These are phyloP conservation scores for Zelonia costaricensis DNA, from an alignment of 208 protist species.

Conservation along the genomic window DNA sequence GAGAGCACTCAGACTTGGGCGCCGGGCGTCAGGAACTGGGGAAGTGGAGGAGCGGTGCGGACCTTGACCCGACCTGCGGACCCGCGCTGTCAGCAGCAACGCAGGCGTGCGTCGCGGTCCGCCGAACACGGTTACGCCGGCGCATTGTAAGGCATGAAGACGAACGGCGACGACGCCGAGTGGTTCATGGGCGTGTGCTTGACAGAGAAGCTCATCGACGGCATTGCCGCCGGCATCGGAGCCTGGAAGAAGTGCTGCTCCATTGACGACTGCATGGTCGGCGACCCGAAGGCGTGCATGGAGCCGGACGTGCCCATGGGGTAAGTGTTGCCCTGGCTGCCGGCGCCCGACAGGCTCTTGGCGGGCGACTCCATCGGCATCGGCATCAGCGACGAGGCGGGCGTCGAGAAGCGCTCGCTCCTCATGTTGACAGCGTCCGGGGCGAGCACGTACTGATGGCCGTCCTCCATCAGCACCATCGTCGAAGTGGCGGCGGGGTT, in stretches of 20 bases:
- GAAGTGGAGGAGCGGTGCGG: no score
- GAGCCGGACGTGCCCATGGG: background rate
- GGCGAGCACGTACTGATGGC: conserved; percentile 44
- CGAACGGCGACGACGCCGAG: conserved; percentile 1
- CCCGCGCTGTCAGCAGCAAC: no score
- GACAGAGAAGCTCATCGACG: conserved; percentile 9
- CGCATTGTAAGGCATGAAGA: conserved; percentile 13
- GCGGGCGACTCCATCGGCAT: conserved; percentile 3
- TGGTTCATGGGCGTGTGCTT: background rate
- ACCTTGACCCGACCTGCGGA: no score
- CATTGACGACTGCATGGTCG: background rate
- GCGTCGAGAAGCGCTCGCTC: background rate
- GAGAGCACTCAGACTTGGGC: no score
- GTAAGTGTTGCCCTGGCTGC: conserved; percentile 5
- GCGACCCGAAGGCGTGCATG: background rate
- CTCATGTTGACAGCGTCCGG: conserved; percentile 35
- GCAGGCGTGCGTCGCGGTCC: no score
- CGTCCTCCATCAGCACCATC: conserved; percentile 33
- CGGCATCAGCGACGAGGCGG: background rate
- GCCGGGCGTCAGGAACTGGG: no score
- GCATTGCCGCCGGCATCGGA: background rate
- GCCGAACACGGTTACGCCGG: no score
- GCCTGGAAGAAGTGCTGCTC: background rate
- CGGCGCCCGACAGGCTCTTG: background rate
- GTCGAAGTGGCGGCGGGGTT: conserved; percentile 16